Conservation (phyloP, 805 yeast genomes). For the Schwanniomyces yamadae region DNA sequence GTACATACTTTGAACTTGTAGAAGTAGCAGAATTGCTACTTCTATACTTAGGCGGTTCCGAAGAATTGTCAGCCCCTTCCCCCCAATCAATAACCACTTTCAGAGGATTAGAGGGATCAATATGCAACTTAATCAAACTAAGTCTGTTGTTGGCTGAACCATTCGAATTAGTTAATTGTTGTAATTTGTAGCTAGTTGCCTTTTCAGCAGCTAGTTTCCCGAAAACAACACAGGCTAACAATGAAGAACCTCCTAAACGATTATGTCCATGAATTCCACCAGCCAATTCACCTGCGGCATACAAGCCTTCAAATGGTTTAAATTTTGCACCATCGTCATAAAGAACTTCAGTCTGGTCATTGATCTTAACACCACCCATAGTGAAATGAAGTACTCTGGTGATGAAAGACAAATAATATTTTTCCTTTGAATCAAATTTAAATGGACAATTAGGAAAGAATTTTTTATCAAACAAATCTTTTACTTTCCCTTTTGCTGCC, state of each 20-base stretch:
- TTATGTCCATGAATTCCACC: slow-evolving; percentile 49
- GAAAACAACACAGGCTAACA: slow-evolving; percentile 45
- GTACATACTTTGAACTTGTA: background rate
- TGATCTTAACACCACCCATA: slow-evolving; percentile 67
- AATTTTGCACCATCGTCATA: slow-evolving; percentile 22
- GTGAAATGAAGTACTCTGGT: slow-evolving; percentile 65
- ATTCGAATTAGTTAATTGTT: slow-evolving; percentile 18
- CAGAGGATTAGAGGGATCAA: slow-evolving; percentile 38
- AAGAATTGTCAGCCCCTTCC: slow-evolving; percentile 6
- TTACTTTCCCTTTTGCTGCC: slow-evolving; percentile 40
- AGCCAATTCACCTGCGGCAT: slow-evolving; percentile 46
- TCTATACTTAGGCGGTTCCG: slow-evolving; percentile 4
- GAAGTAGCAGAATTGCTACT: slow-evolving; percentile 4
- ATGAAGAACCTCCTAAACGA: slow-evolving; percentile 42
- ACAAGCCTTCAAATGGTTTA: slow-evolving; percentile 35
- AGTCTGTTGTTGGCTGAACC: slow-evolving; percentile 28
- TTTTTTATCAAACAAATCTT: slow-evolving; percentile 46
- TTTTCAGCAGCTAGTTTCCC: slow-evolving; percentile 45
- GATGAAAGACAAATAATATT: slow-evolving; percentile 51
- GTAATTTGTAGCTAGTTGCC: slow-evolving; percentile 33
- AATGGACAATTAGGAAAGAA: slow-evolving; percentile 51
- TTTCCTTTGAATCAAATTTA: slow-evolving; percentile 26
- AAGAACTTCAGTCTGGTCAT: slow-evolving; percentile 48
- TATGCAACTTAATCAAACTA: slow-evolving; percentile 42
- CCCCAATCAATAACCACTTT: slow-evolving; percentile 35